phyloP scores from a whole-genome alignment of 129 eudicot genomes.

The Lactuca saligna region DNA sequence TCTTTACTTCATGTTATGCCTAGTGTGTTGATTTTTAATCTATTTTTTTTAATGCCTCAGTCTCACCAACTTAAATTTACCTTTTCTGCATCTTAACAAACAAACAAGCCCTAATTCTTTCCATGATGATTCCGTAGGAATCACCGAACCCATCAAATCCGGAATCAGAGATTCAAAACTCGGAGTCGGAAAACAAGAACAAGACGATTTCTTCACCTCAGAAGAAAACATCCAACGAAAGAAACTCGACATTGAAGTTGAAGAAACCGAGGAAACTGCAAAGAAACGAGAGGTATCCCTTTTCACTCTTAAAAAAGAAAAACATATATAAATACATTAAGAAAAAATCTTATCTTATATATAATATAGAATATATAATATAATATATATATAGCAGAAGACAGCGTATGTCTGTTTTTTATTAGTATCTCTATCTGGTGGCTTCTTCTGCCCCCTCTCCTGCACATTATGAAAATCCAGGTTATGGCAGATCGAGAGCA shows the following conservation, averaged over 20 bases:
- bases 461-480: slow-evolving; percentile 98
- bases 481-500: slow-evolving; percentile 99
- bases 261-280: slow-evolving; percentile 84
- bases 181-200: slow-evolving; percentile 93
- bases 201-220: slow-evolving; percentile 93
- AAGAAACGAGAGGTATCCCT: slow-evolving; percentile 91
- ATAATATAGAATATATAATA: slow-evolving; percentile 27
- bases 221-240: slow-evolving; percentile 93
- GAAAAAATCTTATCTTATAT: slow-evolving; percentile 15
- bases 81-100: no score
- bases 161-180: slow-evolving; percentile 91
- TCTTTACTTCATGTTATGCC: no score
- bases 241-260: slow-evolving; percentile 89
- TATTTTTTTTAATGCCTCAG: no score
- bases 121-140: slow-evolving; percentile 48
- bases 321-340: slow-evolving; percentile 11
- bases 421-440: slow-evolving; percentile 89
- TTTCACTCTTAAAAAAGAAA: slow-evolving; percentile 17
- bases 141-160: slow-evolving; percentile 89
- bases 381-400: slow-evolving; percentile 70
- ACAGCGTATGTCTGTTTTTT: slow-evolving; percentile 92
- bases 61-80: no score
- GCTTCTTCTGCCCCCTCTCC: slow-evolving; percentile 98
- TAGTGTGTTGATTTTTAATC: no score
- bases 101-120: not conserved